Percentiles rank a stretch among this genome's conserved stretches.
Conservation (phyloP, 805 yeast genomes). For the Candida odintsovae region DNA sequence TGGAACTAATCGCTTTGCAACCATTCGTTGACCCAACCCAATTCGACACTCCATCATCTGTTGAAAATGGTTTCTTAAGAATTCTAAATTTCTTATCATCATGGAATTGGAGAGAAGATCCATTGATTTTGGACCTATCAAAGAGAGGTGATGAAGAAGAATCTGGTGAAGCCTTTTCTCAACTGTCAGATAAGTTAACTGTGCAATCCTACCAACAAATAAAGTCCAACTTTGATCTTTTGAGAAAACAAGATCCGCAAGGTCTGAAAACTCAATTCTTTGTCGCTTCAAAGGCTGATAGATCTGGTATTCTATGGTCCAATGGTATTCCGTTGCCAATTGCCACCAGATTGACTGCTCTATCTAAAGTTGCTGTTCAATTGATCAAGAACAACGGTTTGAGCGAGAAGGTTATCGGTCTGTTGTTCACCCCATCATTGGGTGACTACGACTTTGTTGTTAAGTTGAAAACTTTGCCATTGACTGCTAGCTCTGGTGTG, state of each 20-base stretch:
- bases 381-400: slow-evolving; percentile 44
- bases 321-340: slow-evolving; percentile 61
- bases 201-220: slow-evolving; percentile 57
- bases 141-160: slow-evolving; percentile 38
- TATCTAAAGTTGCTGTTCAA: slow-evolving; percentile 69
- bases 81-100: slow-evolving; percentile 60
- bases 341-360: slow-evolving; percentile 81
- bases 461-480: slow-evolving; percentile 41
- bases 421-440: slow-evolving; percentile 75
- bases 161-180: slow-evolving; percentile 32
- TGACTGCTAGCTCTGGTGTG: slow-evolving; percentile 50
- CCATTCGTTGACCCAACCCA: slow-evolving; percentile 87
- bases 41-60: slow-evolving; percentile 73
- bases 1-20: slow-evolving; percentile 77
- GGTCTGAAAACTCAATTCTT: slow-evolving; percentile 75
- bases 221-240: slow-evolving; percentile 55
- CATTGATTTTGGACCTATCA: slow-evolving; percentile 73
- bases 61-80: slow-evolving; percentile 76
- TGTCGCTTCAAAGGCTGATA: slow-evolving; percentile 77
- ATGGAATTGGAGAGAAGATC: slow-evolving; percentile 95
- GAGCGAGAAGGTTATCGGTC: slow-evolving; percentile 36
- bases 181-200: slow-evolving; percentile 56
- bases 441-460: slow-evolving; percentile 82
- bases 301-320: slow-evolving; percentile 84
- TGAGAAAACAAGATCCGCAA: slow-evolving; percentile 76